Base-by-base conservation (phyloP, 192 early-diverging fungal genomes). In the Umbelopsis ramanniana region DNA sequence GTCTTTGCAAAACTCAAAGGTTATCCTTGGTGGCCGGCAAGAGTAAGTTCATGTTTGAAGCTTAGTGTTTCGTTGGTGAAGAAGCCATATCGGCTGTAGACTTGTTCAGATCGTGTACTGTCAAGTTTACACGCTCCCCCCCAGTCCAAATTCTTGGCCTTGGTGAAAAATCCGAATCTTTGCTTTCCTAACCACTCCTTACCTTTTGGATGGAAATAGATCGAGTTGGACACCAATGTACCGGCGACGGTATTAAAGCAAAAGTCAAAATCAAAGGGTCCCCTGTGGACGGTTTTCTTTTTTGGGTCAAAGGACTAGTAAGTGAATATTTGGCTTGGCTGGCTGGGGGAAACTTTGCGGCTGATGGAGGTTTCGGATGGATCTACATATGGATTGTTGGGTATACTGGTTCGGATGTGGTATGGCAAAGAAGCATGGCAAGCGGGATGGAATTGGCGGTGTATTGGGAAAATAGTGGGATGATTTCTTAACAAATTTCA, bases 11-110 rank as follows among this genome's bases (percentile, higher is more conserved):
- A 89, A 57, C 74, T 87, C 45, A 87, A 86, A 50, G 88, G 88
- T 6, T 87, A 82, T 69, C 86, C 86, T 45, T 87, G 88, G 88
- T 87, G 88, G 86, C 88, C 88, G 17, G 88, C 88, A 54, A 76
- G 82, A 67, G 88, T 86, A 82, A 86, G 81, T 63, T 7, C 12
- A 37, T 19, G 15, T 19, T 37, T 63, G 0, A 37, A 29, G 4
- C 5, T 37, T 14, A 19, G 14, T n/a, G 10, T 19, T 33, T 2
- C 0, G 1, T 29, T 35, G 29, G 11, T 63, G 0, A 12, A 14
- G 29, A 14, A 17, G 57, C 33, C 12, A 0, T 17, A 15, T 14
- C 15, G 23, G 57, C 11, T 0, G 29, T 7, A 7, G 26, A 14
- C 26, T 29, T 19, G 57, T 63, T 2, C 10, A 29, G 40, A 43